These are phyloP conservation scores for Viridothelium virens DNA, from an alignment of 495 filamentous ascomycete species.

Conservation along the genomic window DNA sequence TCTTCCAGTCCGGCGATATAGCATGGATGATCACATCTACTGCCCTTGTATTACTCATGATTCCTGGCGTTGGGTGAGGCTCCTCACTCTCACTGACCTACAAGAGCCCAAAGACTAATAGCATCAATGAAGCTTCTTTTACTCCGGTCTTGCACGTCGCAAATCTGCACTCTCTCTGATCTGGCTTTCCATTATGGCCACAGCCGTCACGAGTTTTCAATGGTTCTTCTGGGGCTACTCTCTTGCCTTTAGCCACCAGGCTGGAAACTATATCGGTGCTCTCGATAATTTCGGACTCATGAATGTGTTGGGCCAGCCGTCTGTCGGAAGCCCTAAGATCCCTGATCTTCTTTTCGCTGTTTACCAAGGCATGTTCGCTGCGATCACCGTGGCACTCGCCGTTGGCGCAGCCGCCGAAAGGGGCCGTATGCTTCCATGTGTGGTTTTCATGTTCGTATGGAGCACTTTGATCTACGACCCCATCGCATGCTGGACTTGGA, in stretches of 20 bases:
- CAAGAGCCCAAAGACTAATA: neutral
- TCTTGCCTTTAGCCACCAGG: conserved; percentile 80
- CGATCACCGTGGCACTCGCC: conserved; percentile 83
- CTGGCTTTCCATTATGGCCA: conserved; percentile 96
- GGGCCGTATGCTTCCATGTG: conserved; percentile 85
- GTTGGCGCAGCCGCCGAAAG: conserved; percentile 89
- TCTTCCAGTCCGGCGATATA: conserved; percentile 71
- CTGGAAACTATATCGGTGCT: conserved; percentile 75
- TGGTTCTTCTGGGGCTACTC: conserved; percentile 99
- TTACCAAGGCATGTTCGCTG: conserved; percentile 97
- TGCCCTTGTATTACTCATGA: conserved; percentile 92
- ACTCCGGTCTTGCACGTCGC: conserved; percentile 91
- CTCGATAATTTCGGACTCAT: conserved; percentile 79
- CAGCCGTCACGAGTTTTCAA: conserved; percentile 83
- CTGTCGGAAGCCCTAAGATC: conserved; percentile 68
- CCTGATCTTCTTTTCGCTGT: conserved; percentile 89
- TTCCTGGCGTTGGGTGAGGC: conserved; percentile 80
- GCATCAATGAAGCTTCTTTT: conserved; percentile 69
- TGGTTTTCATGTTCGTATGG: conserved; percentile 98
- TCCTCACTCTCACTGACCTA: neutral
- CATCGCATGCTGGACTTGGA: conserved; percentile 89
- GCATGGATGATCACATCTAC: conserved; percentile 84
- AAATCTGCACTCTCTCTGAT: conserved; percentile 93
- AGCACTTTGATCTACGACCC: conserved; percentile 60
- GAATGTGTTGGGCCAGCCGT: conserved; percentile 71